phyloP scores from a whole-genome alignment of 345 rosid species.

The Salix purpurea region DNA sequence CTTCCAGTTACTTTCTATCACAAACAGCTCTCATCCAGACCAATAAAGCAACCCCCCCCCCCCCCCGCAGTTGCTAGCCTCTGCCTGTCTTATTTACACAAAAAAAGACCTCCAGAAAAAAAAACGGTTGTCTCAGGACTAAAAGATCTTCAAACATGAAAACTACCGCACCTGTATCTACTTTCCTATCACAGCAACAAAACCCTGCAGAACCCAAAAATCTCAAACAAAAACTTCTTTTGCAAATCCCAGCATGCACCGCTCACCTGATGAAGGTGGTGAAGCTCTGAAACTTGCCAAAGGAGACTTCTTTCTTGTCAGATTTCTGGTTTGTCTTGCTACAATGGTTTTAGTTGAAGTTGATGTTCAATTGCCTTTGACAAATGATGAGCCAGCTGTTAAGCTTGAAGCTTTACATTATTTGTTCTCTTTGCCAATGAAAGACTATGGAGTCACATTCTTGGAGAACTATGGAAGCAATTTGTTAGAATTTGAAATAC shows the following conservation, averaged over 20 bases:
- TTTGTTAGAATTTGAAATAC: too few relatives aligned
- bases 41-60: background rate
- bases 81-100: background rate
- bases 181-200: slow-evolving; percentile 7
- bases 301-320: slow-evolving; percentile 59
- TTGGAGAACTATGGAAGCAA: background rate
- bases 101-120: background rate
- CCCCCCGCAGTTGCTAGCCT: background rate
- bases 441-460: slow-evolving; percentile 83
- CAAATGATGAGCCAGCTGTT: slow-evolving; percentile 87
- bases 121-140: slow-evolving; percentile 46
- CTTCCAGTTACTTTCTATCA: background rate
- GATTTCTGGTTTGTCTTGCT: slow-evolving; percentile 49
- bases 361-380: slow-evolving; percentile 81
- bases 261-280: slow-evolving; percentile 72
- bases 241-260: slow-evolving; percentile 61
- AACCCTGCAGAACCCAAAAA: slow-evolving; percentile 27
- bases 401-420: slow-evolving; percentile 68
- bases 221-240: slow-evolving; percentile 42
- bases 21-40: background rate
- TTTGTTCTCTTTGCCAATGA: slow-evolving; percentile 70
- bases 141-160: slow-evolving; percentile 21
- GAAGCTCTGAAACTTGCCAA: slow-evolving; percentile 66
- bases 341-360: slow-evolving; percentile 63
- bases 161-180: background rate